Percentiles rank a stretch among this genome's conserved stretches.
Evolutionary conservation across 1,284 basidiomycete genomes (phyloP).

Genomic region (Leccinum huronense): DNA sequence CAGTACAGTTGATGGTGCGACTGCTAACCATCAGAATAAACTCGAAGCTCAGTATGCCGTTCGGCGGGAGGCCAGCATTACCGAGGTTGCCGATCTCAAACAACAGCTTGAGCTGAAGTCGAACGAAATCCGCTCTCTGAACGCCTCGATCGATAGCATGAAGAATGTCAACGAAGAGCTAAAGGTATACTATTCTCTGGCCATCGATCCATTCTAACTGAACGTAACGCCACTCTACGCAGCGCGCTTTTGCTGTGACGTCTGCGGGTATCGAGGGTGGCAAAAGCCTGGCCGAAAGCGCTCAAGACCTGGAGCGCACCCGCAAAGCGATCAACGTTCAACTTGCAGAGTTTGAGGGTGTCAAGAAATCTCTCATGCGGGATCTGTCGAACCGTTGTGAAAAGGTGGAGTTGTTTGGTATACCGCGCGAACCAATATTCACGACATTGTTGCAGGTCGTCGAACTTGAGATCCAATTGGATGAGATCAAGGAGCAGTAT

Average conservation of each 20-base stretch:
- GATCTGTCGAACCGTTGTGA: constrained; percentile 99
- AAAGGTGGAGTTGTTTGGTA: constrained; percentile 62
- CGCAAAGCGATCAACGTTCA: constrained; percentile 97
- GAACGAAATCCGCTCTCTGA: constrained; percentile 84
- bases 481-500: constrained; percentile 99
- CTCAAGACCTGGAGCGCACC: constrained; percentile 95
- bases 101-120: constrained; percentile 87
- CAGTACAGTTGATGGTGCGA: constrained; percentile 11
- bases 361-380: constrained; percentile 98
- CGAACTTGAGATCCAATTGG: constrained; percentile 97
- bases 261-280: constrained; percentile 96
- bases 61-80: constrained; percentile 85
- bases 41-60: constrained; percentile 92
- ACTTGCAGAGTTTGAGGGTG: constrained; percentile 96
- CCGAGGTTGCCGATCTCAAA: constrained; percentile 87
- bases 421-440: constrained; percentile 8
- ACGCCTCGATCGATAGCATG: constrained; percentile 87
- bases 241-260: constrained; percentile 96
- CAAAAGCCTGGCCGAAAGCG: constrained; percentile 93
- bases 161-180: constrained; percentile 98
- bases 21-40: constrained; percentile 61
- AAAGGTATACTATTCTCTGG: constrained; percentile 58
- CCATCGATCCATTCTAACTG: constrained; percentile 8
- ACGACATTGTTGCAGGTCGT: constrained; percentile 69
- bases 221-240: constrained; percentile 16